Percentiles rank a stretch among this genome's conserved stretches.
These are phyloP conservation scores for Mycena leptocephala DNA, from an alignment of 768 basidiomycete genomes.

Conservation along the genomic window DNA sequence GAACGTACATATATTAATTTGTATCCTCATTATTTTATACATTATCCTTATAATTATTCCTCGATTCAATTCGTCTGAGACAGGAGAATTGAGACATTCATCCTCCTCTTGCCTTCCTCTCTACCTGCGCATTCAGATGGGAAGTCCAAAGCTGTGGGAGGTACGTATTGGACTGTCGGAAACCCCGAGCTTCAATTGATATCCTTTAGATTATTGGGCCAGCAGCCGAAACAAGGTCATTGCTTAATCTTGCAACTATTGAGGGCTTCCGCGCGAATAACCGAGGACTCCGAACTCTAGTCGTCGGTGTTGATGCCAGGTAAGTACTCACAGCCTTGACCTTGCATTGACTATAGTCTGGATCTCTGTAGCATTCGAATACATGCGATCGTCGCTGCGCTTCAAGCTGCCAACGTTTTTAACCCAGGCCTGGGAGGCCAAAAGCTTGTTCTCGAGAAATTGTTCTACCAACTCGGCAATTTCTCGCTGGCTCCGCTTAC, in stretches of 20 bases:
- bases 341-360: neutral
- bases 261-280: constrained; percentile 9
- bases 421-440: neutral
- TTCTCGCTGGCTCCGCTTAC: constrained; percentile 49
- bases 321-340: neutral
- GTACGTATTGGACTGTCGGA: too few relatives aligned
- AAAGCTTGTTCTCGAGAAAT: neutral
- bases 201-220: neutral
- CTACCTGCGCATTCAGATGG: too few relatives aligned
- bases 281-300: neutral
- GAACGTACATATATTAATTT: too few relatives aligned
- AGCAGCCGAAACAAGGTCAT: neutral
- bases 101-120: too few relatives aligned
- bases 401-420: neutral
- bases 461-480: constrained; percentile 41
- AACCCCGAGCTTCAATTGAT: too few relatives aligned
- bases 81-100: too few relatives aligned
- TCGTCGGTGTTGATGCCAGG: constrained; percentile 9
- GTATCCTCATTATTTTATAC: too few relatives aligned
- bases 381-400: neutral
- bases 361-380: neutral
- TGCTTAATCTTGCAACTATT: constrained; percentile 7
- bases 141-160: too few relatives aligned
- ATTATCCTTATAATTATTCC: too few relatives aligned
- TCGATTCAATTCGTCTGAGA: too few relatives aligned